Evolutionary conservation across 805 yeast species (phyloP), one percentile per base, ranked within the genome.

Genomic region (Nakazawaea laoshanensis): DNA sequence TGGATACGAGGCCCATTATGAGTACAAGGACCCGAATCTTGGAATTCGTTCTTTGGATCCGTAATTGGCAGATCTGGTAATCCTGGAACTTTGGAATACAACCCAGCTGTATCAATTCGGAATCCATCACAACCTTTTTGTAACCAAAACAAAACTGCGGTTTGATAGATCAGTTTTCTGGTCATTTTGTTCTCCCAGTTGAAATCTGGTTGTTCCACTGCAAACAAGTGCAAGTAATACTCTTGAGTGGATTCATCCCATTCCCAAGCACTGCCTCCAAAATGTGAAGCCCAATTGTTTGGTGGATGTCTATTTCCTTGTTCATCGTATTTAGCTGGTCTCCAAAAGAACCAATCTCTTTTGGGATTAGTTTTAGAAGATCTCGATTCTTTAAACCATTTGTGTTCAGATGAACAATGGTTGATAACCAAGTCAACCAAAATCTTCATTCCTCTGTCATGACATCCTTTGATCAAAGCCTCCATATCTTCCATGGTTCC

Each of bases 291-390:
- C 78, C 78, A 73, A 53, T 73, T 74, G 52, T 65, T 73, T 14
- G 78, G 77, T 6, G 76, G 75, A 13, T 53, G 61, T 43, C 74
- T 61, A 32, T 59, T 60, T 17, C 77, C 77, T n/a, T 59, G 46
- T 13, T 49, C 55, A 39, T 66, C 72, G 45, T 57, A 63, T 29
- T 49, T 60, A 19, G 73, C 61, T 20, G 67, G 65, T 42, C 59
- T 67, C 80, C 80, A 74, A 39, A 69, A 57, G 52, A 70, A 70
- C 77, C 77, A 72, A 50, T 74, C 76, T 47, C 79, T 61, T 54
- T 74, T 72, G 5, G 76, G 66, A 49, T 66, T 69, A 31, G 59
- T 53, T 43, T 57, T 63, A 12, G 74, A 65, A 5, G 69, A 57
- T 35, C 72, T 52, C 7, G 75, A 67, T 45, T 73, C 74, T 46